phyloP scores from a whole-genome alignment of 495 filamentous ascomycete species.

The Penicillium lagena region DNA sequence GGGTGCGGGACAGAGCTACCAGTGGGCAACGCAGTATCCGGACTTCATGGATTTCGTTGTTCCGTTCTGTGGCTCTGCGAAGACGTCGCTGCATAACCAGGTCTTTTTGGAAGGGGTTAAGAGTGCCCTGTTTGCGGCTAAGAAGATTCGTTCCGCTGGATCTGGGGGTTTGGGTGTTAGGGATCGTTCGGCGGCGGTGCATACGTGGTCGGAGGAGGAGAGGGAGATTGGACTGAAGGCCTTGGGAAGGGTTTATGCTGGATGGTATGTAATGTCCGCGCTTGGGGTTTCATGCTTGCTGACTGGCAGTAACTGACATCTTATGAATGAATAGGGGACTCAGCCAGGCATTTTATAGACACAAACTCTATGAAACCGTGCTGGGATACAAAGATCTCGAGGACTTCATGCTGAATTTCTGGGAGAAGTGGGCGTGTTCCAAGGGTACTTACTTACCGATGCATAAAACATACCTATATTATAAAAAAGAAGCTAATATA shows the following conservation, averaged over 20 bases:
- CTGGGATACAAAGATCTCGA: constrained; percentile 59
- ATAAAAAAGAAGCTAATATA: constrained; percentile 3
- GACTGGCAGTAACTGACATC: neutral
- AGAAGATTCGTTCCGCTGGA: constrained; percentile 46
- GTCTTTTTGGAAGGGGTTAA: constrained; percentile 72
- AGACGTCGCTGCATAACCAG: constrained; percentile 63
- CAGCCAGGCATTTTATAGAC: constrained; percentile 64
- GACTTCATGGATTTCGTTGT: constrained; percentile 60
- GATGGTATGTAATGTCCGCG: constrained; percentile 40
- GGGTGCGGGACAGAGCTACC: constrained; percentile 61
- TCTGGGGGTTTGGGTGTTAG: constrained; percentile 31
- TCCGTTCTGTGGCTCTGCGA: constrained; percentile 64
- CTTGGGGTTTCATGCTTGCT: no score
- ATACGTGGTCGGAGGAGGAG: constrained; percentile 50
- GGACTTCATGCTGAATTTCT: constrained; percentile 64
- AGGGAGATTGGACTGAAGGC: constrained; percentile 59
- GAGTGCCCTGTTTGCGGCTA: constrained; percentile 55
- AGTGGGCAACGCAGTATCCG: constrained; percentile 69
- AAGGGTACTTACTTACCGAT: constrained; percentile 42
- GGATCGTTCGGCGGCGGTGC: constrained; percentile 27
- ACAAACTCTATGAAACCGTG: constrained; percentile 54
- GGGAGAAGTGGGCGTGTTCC: constrained; percentile 63
- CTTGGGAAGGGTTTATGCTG: constrained; percentile 65
- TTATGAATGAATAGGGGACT: constrained; percentile 43
- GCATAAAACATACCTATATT: neutral